Percentiles rank a stretch among this genome's conserved stretches.
These are phyloP conservation scores for Leccinum incarnatum DNA, from an alignment of 768 basidiomycete genomes.

Conservation along the genomic window DNA sequence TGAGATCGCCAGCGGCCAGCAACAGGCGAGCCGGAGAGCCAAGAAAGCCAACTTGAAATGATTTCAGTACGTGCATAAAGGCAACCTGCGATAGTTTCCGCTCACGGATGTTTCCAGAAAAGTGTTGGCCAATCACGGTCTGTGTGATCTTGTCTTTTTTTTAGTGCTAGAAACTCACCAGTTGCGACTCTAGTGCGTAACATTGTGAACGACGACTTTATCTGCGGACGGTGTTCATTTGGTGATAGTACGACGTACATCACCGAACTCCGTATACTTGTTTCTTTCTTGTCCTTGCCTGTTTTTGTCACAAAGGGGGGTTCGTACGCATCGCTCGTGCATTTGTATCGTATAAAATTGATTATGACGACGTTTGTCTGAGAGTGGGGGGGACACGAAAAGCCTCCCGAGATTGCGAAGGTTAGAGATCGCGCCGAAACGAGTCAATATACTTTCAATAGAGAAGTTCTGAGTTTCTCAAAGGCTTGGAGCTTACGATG, in stretches of 20 bases:
- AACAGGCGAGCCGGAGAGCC: background rate
- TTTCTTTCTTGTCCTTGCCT: background rate
- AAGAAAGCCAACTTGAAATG: background rate
- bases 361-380: background rate
- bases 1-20: background rate
- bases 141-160: background rate
- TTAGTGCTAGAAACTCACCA: background rate
- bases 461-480: background rate
- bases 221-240: background rate
- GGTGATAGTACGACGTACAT: background rate
- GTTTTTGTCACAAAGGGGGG: background rate
- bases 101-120: constrained; percentile 5
- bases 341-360: background rate
- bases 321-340: background rate
- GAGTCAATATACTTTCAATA: background rate
- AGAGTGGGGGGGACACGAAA: background rate
- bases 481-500: background rate
- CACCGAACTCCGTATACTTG: too few species aligned
- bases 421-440: background rate
- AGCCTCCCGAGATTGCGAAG: background rate
- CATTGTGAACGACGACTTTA: background rate
- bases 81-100: background rate
- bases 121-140: background rate
- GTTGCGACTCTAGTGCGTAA: background rate
- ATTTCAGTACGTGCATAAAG: background rate